Evolutionary conservation across 2,329 filamentous ascomycete species (phyloP).

Genomic region (Aspergillus glaucus): DNA sequence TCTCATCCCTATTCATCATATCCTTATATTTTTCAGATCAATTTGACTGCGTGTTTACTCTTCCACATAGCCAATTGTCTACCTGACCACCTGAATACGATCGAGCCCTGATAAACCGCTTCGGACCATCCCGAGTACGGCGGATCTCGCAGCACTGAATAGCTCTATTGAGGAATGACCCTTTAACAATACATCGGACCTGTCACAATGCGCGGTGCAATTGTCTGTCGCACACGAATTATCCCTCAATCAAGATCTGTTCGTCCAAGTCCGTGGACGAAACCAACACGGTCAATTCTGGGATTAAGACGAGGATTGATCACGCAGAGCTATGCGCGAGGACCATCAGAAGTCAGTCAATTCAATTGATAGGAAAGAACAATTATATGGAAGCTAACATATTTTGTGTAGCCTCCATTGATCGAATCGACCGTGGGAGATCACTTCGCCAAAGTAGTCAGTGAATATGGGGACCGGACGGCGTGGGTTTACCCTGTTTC

Average conservation of each 20-base stretch:
- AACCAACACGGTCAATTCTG: not conserved
- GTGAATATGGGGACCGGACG: slow-evolving; percentile 39
- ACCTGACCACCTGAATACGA: not conserved
- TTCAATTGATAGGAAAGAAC: not conserved
- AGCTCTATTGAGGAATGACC: not conserved
- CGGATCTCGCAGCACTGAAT: not conserved
- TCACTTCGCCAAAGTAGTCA: slow-evolving; percentile 41
- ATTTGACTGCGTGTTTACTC: not conserved
- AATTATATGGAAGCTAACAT: not conserved
- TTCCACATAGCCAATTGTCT: not conserved
- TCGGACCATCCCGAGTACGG: not conserved
- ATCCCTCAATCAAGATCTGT: not conserved
- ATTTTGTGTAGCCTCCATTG: slow-evolving; percentile 35
- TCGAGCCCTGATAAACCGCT: too few species aligned
- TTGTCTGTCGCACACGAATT: not conserved
- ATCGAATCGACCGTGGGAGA: slow-evolving; percentile 43
- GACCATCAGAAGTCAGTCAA: slow-evolving; percentile 22
- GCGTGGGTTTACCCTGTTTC: slow-evolving; percentile 41
- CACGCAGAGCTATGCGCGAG: slow-evolving; percentile 25
- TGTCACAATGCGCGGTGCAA: not conserved
- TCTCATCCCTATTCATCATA: not conserved
- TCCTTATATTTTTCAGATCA: not conserved
- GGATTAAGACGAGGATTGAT: slow-evolving; percentile 12
- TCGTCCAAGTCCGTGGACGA: not conserved
- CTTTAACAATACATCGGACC: not conserved